Base-by-base conservation (phyloP, 2,329 filamentous ascomycete species). In the Pseudogymnoascus sp. region DNA sequence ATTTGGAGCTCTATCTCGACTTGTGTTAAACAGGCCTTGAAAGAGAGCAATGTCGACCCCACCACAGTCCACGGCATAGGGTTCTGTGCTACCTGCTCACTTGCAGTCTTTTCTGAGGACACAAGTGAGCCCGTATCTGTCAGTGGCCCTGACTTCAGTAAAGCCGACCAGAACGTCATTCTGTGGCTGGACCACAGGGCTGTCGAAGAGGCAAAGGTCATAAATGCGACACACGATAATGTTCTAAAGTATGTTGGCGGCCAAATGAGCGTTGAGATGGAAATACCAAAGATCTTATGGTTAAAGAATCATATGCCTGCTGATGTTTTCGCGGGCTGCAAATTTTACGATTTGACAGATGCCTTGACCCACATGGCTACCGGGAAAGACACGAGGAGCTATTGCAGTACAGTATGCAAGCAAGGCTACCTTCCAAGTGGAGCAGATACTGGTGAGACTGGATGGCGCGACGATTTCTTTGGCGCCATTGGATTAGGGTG, bases 261-360 rank as follows among this genome's bases (percentile, higher is more conserved):
- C 67, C 93, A 89, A 75, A 99, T 99, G 95, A 96, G 91, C 74
- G 93, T 97, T 68, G 95, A 99, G 80, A 99, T 99, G 95, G 95
- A 99, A 76, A 96, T 99, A 63, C 95, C 95, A 67, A 99, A 99
- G 79, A 91, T 97, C 1, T 82, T 97, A 64, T 99, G 95, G 95
- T 83, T 99, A 73, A 97, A 97, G 83, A 96, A 96, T 77, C 85
- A 97, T 78, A 97, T 99, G 95, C 89, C 95, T 2, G 83, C 89
- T 63, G 90, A 96, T 71, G 81, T 95, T 14, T 99, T 97, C 71
- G 87, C 88, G 63, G 87, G 88, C 66, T 97, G 93, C 86, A 97
- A 96, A 77, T 99, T 99, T 74, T 99, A 96, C 76, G 95, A 99
- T 73, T 78, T 99, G 71, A 88, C 88, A 0, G 95, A 99, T 77